Base-by-base conservation (phyloP, 2,329 filamentous ascomycete genomes). In the Trichoderma sp. region DNA sequence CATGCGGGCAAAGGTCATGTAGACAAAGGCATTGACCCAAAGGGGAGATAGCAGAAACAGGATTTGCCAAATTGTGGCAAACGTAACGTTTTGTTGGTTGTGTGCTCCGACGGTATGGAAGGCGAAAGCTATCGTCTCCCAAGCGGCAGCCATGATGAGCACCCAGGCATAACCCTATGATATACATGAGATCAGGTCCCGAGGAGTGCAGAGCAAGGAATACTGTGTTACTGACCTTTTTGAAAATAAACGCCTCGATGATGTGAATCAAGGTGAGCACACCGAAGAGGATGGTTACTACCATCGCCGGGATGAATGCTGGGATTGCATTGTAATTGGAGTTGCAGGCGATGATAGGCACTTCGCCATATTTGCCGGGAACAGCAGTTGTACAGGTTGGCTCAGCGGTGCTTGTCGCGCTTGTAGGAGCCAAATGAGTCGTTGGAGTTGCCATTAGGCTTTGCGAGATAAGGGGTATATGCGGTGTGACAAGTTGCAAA, bases 1-100 rank as follows among this genome's bases (percentile, higher is more conserved):
- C 12, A 68, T 68, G 23, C 66, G 66, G 13, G 66, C 66, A 68
- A 68, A 68, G 0, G 66, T 68, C 66, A 68, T 68, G 36, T 68
- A 68, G 13, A 68, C 66, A 34, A 68, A 68, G 2, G 66, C 66
- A 34, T 68, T 68, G 9, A 68, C 8, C 66, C 66, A 68, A 7
- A 68, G 66, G 12, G 66, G 66, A 3, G 66, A 26, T 5, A 68
- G 23, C 4, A 68, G 55, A 50, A 59, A 68, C 13, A 68, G 55
- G 15, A 68, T 61, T 9, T 61, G 66, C 66, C 66, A 68, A 26
- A 61, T 17, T 15, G 57, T 61, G 9, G 55, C 55, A 15, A 34
- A 68, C 1, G 23, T 4, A 13, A 50, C 66, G 28, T 50, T 68
- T 6, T 68, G 66, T 9, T 68, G 66, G 36, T 68, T 9, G 28